These are phyloP conservation scores for Leucaena leucocephala DNA, from an alignment of 306 rosid genomes.

Conservation along the genomic window DNA sequence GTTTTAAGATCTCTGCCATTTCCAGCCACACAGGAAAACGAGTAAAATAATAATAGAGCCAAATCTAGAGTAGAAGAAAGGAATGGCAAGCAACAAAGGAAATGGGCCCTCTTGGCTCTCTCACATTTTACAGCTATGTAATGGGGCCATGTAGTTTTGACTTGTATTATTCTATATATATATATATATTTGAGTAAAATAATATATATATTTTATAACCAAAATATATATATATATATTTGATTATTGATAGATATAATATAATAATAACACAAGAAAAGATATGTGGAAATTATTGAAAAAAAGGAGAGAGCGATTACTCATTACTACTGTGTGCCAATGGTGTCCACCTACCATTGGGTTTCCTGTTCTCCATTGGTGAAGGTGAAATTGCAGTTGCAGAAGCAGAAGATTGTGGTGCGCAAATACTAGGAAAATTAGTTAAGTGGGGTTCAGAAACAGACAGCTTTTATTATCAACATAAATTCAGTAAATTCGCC, in stretches of 20 bases:
- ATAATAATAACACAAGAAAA: background rate
- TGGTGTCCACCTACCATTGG: conserved; percentile 45
- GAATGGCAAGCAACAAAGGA: conserved; percentile 29
- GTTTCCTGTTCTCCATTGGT: no score
- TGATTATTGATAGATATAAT: no score
- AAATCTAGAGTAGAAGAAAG: conserved; percentile 41
- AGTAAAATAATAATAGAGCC: background rate
- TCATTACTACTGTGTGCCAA: conserved; percentile 41
- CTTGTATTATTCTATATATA: conserved; percentile 16
- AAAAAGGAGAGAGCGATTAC: conserved; percentile 31
- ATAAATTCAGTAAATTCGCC: no score
- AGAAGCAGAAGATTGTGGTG: no score
- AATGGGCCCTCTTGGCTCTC: conserved; percentile 48
- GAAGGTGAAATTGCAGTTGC: no score
- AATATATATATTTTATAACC: no score
- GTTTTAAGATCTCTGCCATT: conserved; percentile 30
- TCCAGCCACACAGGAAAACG: conserved; percentile 40
- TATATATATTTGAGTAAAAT: no score
- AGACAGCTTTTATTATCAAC: no score
- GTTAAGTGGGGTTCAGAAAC: no score
- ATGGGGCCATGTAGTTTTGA: conserved; percentile 56
- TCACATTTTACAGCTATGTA: conserved; percentile 59
- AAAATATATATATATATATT: no score
- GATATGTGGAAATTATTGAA: conserved; percentile 39
- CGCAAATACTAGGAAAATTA: no score